Base-by-base conservation (phyloP, 768 basidiomycete genomes). In the Agaricus blazei region DNA sequence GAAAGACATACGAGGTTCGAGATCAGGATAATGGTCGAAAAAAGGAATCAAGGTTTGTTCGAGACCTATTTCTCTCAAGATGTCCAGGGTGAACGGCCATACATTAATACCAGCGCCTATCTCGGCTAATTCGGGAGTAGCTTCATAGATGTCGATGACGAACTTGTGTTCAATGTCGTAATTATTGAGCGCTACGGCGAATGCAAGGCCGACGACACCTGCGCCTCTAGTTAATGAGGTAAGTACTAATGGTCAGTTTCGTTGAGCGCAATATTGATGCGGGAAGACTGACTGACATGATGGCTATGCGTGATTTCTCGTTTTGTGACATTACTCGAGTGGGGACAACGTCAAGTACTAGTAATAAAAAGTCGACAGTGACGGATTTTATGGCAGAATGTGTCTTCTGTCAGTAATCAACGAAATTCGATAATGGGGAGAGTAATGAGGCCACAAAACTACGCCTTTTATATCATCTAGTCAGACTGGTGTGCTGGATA, bases 91-190 rank as follows among this genome's bases (percentile, higher is more conserved):
- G 19, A 59, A 49, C 4, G 51, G 54, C 69, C 70, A 78, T 4
- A 77, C 58, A 2, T 64, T 67, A 42, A 80, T 71, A 0, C 77
- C 78, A 23, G 76, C 77, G 7, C 78, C 78, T 42, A 75, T 64
- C 43, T 75, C 73, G 2, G 69, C 67, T 34, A 80, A 68, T 23
- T 62, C 61, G 0, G 71, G 59, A 2, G 75, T 65, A 8, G 73
- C 67, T 51, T 80, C 78, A 58, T 75, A 80, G 12, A 79, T 58
- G n/a, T 72, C 68, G 4, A 79, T 64, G 1, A 70, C 64, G 8
- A 70, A 57, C 1, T 58, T 60, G 48, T 54, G 57, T 44, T 63
- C 58, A 34, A 44, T 55, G 52, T 63, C 58, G 43, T 58, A 54
- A 45, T 63, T 63, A 12, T 65, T 63, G 31, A 76, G 55, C 1